phyloP scores from a whole-genome alignment of 2,329 filamentous ascomycete species.

The Huntiella omanensis region DNA sequence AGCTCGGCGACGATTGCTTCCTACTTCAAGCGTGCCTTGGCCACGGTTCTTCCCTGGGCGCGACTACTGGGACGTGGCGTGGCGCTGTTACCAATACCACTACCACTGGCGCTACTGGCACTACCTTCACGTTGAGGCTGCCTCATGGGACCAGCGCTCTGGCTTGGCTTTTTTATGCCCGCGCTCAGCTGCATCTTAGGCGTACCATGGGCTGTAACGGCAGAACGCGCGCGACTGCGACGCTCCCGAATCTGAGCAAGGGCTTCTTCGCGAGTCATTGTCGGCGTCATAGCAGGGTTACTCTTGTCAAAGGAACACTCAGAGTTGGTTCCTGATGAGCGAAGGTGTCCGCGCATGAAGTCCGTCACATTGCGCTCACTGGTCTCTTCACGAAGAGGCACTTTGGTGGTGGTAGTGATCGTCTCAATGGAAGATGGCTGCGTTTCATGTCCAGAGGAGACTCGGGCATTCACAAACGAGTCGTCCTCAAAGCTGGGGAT shows the following conservation, averaged over 20 bases:
- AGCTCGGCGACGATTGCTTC: not conserved
- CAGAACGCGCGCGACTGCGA: constrained; percentile 48
- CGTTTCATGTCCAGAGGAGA: not conserved
- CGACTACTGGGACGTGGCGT: not conserved
- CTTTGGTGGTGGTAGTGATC: constrained; percentile 29
- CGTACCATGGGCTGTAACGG: not conserved
- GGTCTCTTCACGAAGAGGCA: constrained; percentile 31
- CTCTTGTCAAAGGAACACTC: constrained; percentile 29
- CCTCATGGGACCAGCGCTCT: constrained; percentile 10
- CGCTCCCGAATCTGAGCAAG: constrained; percentile 58
- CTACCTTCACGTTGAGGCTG: constrained; percentile 19
- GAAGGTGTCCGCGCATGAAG: constrained; percentile 3
- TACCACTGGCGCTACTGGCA: constrained; percentile 24
- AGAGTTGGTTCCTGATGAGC: constrained; percentile 1
- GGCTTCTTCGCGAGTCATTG: constrained; percentile 54
- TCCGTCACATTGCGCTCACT: constrained; percentile 11
- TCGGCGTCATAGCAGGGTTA: constrained; percentile 42
- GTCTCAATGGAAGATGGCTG: constrained; percentile 21
- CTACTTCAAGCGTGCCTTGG: not conserved
- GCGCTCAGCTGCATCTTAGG: not conserved
- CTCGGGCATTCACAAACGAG: constrained; percentile 14
- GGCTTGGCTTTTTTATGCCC: not conserved
- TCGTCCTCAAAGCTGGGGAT: constrained; percentile 16
- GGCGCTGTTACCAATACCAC: constrained; percentile 18
- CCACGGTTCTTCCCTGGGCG: not conserved